A percentile compares a stretch with the other conserved stretches of the same genome.
Conservation (phyloP, 345 rosid species). For the Syzygium oleosum region DNA sequence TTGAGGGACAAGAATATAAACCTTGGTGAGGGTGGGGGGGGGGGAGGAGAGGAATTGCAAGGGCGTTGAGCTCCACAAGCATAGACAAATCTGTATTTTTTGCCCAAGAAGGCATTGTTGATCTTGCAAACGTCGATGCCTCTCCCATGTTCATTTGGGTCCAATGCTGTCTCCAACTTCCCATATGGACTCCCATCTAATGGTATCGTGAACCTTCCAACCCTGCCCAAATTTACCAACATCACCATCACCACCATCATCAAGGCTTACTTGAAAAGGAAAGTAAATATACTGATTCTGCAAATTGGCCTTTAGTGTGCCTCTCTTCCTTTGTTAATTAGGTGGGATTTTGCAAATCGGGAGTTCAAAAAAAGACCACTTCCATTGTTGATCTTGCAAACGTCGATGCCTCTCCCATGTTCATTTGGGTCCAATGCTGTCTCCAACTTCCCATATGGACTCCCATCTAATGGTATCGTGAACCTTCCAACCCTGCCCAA, state of each 20-base stretch:
- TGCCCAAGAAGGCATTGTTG: constrained; percentile 59
- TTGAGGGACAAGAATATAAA: background rate
- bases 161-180: constrained; percentile 60
- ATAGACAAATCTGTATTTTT: constrained; percentile 67
- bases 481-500: constrained; percentile 77
- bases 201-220: constrained; percentile 82
- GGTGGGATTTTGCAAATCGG: background rate
- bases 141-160: constrained; percentile 78
- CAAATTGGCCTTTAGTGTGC: background rate
- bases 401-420: constrained; percentile 88
- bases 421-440: constrained; percentile 75
- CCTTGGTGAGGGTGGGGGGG: constrained; percentile 90
- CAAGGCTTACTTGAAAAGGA: background rate
- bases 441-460: constrained; percentile 54
- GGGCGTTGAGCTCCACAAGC: constrained; percentile 94
- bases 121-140: constrained; percentile 93
- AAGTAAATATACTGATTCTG: background rate
- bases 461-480: constrained; percentile 75
- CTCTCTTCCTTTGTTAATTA: background rate
- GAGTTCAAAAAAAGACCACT: background rate
- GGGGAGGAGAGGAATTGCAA: constrained; percentile 24
- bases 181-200: constrained; percentile 77
- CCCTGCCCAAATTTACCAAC: constrained; percentile 25
- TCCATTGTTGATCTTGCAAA: constrained; percentile 84
- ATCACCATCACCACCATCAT: background rate